Evolutionary conservation across 2,329 filamentous ascomycete species (phyloP).

Genomic region (Macroventuria anomochaeta): DNA sequence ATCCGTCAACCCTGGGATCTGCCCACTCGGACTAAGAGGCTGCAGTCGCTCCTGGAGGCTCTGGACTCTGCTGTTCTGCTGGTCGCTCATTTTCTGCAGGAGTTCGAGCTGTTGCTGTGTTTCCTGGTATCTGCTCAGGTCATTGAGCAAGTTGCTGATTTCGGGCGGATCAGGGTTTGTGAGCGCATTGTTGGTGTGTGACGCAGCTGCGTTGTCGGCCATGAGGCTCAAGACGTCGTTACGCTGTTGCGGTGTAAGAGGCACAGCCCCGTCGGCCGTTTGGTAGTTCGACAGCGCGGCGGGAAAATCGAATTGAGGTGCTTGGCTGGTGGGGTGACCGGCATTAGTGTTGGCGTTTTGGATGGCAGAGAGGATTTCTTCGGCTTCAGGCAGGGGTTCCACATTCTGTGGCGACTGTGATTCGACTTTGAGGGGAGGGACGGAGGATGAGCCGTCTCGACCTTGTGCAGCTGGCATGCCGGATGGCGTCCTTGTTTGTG

Average conservation of each 20-base stretch:
- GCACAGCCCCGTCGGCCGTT: constrained; percentile 53
- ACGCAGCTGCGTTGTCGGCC: constrained; percentile 53
- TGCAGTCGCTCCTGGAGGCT: constrained; percentile 76
- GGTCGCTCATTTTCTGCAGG: constrained; percentile 77
- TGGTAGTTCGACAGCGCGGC: constrained; percentile 57
- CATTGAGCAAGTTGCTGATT: constrained; percentile 64
- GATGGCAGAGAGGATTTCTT: constrained; percentile 60
- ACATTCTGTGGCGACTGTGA: constrained; percentile 47
- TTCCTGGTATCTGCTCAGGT: constrained; percentile 68
- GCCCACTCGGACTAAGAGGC: constrained; percentile 79
- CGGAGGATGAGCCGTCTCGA: constrained; percentile 21
- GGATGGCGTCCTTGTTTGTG: constrained; percentile 24
- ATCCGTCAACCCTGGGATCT: constrained; percentile 70
- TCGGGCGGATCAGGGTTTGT: constrained; percentile 61
- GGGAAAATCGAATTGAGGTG: constrained; percentile 54
- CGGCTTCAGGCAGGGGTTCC: constrained; percentile 48
- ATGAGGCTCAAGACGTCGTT: constrained; percentile 57
- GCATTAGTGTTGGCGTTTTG: constrained; percentile 52
- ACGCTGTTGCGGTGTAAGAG: constrained; percentile 57
- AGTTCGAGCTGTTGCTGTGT: constrained; percentile 79
- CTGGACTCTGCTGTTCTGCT: constrained; percentile 79
- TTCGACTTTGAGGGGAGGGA: constrained; percentile 51
- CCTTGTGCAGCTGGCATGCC: constrained; percentile 14
- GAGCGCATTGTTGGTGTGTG: constrained; percentile 62
- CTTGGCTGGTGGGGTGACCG: constrained; percentile 36